Percentiles rank a stretch among this genome's conserved stretches.
Evolutionary conservation across 257 asterid species (phyloP).

Genomic region (Sherardia arvensis): DNA sequence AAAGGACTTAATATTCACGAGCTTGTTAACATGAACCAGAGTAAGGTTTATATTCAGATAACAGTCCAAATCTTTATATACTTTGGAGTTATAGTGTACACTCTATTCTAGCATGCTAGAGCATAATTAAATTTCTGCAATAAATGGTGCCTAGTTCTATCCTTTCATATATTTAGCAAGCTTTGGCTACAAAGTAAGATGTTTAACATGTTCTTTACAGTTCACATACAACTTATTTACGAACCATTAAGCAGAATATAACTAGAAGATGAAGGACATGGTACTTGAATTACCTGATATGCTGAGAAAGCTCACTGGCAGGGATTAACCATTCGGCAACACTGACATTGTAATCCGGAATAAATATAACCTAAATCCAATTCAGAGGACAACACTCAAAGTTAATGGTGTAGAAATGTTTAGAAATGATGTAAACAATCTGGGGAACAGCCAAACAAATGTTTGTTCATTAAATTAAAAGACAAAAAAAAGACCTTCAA

Average conservation of each 20-base stretch:
- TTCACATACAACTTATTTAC: not conserved
- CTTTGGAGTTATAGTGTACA: not conserved
- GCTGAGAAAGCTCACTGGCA: slow-evolving; percentile 79
- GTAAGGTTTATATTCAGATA: not conserved
- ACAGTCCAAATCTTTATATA: not conserved
- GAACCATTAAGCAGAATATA: not conserved
- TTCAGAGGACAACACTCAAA: not conserved
- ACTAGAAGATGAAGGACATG: not conserved
- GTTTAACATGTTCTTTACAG: not conserved
- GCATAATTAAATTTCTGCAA: not conserved
- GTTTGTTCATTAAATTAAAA: not conserved
- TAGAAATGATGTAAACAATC: not conserved
- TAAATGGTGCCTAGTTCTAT: not conserved
- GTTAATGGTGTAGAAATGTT: not conserved
- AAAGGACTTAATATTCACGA: not conserved
- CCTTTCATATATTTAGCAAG: not conserved
- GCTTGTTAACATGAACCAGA: not conserved
- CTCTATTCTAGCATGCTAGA: not conserved
- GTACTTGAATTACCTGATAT: slow-evolving; percentile 50
- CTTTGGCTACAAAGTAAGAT: not conserved
- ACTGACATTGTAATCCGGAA: slow-evolving; percentile 83
- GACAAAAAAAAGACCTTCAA: slow-evolving; percentile 31
- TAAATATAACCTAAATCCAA: slow-evolving; percentile 51
- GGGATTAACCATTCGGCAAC: slow-evolving; percentile 77
- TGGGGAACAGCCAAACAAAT: not conserved